A percentile compares a stretch with the other conserved stretches of the same genome.
Evolutionary conservation across 257 asterid genomes (phyloP).

Genomic region (Solanum peruvianum): DNA sequence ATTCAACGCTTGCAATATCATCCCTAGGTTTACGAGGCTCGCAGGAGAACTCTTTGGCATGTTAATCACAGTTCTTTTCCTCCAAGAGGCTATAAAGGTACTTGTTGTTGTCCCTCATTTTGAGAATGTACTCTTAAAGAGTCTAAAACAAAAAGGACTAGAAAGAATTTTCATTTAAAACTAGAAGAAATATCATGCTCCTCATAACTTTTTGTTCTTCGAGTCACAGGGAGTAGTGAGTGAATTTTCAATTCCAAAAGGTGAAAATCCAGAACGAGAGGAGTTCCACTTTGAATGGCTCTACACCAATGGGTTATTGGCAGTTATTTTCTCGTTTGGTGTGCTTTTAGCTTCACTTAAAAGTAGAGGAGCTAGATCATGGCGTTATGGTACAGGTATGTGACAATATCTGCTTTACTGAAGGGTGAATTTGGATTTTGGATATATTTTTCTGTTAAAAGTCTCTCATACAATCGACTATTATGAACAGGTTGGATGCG

Average conservation of each 20-base stretch:
- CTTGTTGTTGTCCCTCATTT: not conserved
- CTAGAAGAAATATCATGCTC: not conserved
- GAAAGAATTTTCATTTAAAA: not conserved
- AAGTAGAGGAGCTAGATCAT: slow-evolving; percentile 80
- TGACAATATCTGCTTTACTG: not conserved
- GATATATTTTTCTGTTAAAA: not conserved
- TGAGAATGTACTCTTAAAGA: not conserved
- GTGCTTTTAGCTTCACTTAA: slow-evolving; percentile 54
- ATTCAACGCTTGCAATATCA: slow-evolving; percentile 67
- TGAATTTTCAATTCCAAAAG: slow-evolving; percentile 60
- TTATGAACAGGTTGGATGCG: slow-evolving; percentile 50
- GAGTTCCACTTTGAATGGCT: slow-evolving; percentile 69
- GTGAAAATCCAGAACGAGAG: slow-evolving; percentile 39
- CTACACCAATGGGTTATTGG: slow-evolving; percentile 70
- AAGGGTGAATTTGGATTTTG: not conserved
- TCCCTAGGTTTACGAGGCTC: slow-evolving; percentile 73
- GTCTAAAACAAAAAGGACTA: not conserved
- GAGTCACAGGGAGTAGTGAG: slow-evolving; percentile 65
- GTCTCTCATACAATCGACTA: not conserved
- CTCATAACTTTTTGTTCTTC: not conserved
- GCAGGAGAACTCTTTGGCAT: slow-evolving; percentile 95
- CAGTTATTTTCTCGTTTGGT: slow-evolving; percentile 67
- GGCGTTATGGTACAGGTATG: slow-evolving; percentile 89
- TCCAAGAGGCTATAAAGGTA: slow-evolving; percentile 89
- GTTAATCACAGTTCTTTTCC: slow-evolving; percentile 77